These are phyloP conservation scores for Colletotrichum sp. DNA, from an alignment of 2,329 filamentous ascomycete species.

Conservation along the genomic window DNA sequence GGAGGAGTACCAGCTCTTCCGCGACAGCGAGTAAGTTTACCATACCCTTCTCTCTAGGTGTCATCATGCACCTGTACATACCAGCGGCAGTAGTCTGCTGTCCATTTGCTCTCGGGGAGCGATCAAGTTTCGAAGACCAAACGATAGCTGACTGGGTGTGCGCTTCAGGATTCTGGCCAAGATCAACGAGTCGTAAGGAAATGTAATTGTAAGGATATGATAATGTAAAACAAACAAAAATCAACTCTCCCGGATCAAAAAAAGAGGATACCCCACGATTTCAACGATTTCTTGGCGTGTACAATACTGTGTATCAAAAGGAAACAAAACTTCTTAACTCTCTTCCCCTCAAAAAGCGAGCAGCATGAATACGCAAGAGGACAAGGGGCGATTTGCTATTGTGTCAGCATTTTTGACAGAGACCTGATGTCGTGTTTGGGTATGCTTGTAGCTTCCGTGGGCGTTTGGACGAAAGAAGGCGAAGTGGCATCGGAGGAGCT, in stretches of 20 bases:
- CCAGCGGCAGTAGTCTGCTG: too few species aligned
- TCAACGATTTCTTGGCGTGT: constrained; percentile 23
- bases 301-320: constrained; percentile 35
- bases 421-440: neutral
- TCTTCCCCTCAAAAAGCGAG: neutral
- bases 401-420: neutral
- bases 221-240: neutral
- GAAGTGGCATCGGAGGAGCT: neutral
- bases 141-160: neutral
- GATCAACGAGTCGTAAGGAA: constrained; percentile 80
- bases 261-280: constrained; percentile 30
- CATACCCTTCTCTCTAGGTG: neutral
- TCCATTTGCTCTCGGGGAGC: too few species aligned
- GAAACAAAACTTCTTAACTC: constrained; percentile 6
- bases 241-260: neutral
- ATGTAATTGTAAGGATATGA: neutral
- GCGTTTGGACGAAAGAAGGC: neutral
- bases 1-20: constrained; percentile 94
- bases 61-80: neutral
- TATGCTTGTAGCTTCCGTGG: neutral
- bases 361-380: neutral
- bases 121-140: neutral
- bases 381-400: neutral
- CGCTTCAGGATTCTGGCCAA: constrained; percentile 85
- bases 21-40: constrained; percentile 90